These are phyloP conservation scores for Pichia gijzeniarum DNA, from an alignment of 805 yeast genomes.

Conservation along the genomic window DNA sequence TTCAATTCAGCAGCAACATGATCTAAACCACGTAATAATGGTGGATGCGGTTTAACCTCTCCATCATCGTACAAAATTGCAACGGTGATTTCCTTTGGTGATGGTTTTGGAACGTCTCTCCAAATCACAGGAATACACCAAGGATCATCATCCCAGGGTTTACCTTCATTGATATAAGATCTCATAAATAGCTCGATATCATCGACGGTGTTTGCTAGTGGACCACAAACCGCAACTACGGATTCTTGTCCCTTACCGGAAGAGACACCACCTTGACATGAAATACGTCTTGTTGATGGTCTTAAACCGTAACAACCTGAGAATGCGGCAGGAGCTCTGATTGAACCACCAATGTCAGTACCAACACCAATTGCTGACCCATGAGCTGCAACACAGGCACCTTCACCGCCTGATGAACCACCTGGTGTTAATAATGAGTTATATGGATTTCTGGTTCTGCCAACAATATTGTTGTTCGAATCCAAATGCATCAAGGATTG, in stretches of 20 bases:
- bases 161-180: conserved; percentile 50
- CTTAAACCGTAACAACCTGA: conserved; percentile 57
- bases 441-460: conserved; percentile 52
- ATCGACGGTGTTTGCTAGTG: conserved; percentile 55
- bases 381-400: conserved; percentile 51
- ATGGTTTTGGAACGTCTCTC: conserved; percentile 38
- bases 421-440: conserved; percentile 57
- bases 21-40: conserved; percentile 51
- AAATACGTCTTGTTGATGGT: conserved; percentile 52
- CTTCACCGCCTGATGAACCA: conserved; percentile 74
- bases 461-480: conserved; percentile 53
- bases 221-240: conserved; percentile 62
- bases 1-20: conserved; percentile 46
- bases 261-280: conserved; percentile 42
- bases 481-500: conserved; percentile 66
- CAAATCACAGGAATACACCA: conserved; percentile 45
- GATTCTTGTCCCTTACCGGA: conserved; percentile 60
- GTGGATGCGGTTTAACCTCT: conserved; percentile 60
- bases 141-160: conserved; percentile 52
- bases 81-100: conserved; percentile 43
- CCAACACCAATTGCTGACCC: conserved; percentile 56
- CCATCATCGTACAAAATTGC: conserved; percentile 63
- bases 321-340: conserved; percentile 63
- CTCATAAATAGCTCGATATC: conserved; percentile 69
- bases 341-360: conserved; percentile 68